A percentile compares a stretch with the other conserved stretches of the same genome.
phyloP scores from a whole-genome alignment of 1,284 basidiomycete species.

The Boletellus deceptivus region DNA sequence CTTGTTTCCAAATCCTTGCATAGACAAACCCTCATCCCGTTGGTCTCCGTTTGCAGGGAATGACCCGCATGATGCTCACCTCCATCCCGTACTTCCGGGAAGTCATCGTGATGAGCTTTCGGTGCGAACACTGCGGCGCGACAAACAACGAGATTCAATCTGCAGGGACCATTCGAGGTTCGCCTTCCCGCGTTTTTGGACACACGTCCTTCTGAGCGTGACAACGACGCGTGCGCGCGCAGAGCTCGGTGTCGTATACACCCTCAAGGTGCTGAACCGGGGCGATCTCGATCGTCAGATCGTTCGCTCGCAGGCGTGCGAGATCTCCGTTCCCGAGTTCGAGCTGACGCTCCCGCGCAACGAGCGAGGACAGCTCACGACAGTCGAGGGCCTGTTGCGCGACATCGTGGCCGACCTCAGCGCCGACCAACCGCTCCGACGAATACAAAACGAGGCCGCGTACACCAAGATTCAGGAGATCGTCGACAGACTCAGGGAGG shows the following conservation, averaged over 20 bases:
- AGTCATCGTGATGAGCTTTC: slow-evolving; percentile 95
- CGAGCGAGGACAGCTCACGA: slow-evolving; percentile 89
- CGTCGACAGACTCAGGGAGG: slow-evolving; percentile 63
- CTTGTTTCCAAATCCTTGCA: slow-evolving; percentile 5
- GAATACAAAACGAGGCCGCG: slow-evolving; percentile 76
- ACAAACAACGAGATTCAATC: slow-evolving; percentile 95
- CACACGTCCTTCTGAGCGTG: not conserved
- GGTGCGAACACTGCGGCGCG: slow-evolving; percentile 90
- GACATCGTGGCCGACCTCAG: slow-evolving; percentile 84
- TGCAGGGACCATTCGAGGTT: slow-evolving; percentile 86
- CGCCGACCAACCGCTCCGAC: slow-evolving; percentile 84
- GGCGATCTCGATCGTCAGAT: slow-evolving; percentile 91
- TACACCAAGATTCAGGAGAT: slow-evolving; percentile 81
- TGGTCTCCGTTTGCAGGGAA: slow-evolving; percentile 55
- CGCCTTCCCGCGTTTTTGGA: slow-evolving; percentile 25
- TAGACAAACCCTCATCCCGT: slow-evolving; percentile 15
- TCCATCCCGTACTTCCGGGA: slow-evolving; percentile 96
- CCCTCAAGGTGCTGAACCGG: slow-evolving; percentile 73
- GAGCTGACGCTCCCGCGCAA: slow-evolving; percentile 86
- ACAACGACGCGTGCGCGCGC: not conserved
- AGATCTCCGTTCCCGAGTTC: slow-evolving; percentile 83
- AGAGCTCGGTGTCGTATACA: slow-evolving; percentile 77
- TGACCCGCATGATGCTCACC: slow-evolving; percentile 90
- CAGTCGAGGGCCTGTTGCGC: slow-evolving; percentile 89
- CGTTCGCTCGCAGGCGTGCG: slow-evolving; percentile 86